Evolutionary conservation across 176 grass and related monocot species (phyloP), one percentile per base, ranked within the genome.

Genomic region (Pharus latifolius): DNA sequence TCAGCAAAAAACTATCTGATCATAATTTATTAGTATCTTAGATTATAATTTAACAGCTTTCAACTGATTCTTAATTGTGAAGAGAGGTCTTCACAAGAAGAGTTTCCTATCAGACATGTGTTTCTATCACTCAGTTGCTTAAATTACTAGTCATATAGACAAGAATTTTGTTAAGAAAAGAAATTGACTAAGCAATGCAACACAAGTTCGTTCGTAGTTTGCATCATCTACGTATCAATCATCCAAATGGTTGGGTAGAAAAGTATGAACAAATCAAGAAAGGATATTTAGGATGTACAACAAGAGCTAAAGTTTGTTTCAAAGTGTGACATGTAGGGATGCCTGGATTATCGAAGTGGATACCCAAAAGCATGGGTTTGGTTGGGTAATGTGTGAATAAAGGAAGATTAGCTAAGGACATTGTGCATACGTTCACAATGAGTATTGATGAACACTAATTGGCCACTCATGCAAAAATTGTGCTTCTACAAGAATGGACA

Each of bases 311-410:
- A 37, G 73, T 56, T n/a, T 30, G 35, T 77, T 65, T n/a, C n/a
- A n/a, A 45, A 56, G 49, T 56, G n/a, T 77, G 74, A 66, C 74
- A 77, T 77, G 27, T 53, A 65, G 26, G 25, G 19, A 29, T 31
- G 51, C 46, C 10, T 77, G 11, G 55, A 33, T 43, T 43, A 32
- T 65, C 60, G 33, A 15, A 14, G 22, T 65, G 34, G 73, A 76
- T 76, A 20, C 65, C n/a, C n/a, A n/a, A n/a, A n/a, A n/a, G 73
- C 30, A 23, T 49, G 60, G 47, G 10, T 37, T 65, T n/a, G n/a
- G 47, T 28, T 54, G 73, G 48, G 49, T 66, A 76, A 32, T 76
- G 60, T 65, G 73, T 76, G 73, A 70, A 38, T 49, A 53, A 69
- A 69, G 48, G 49, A n/a, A 70, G 49, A 55, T 16, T 19, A n/a